Base-by-base conservation (phyloP, 129 eudicot genomes). In the Lonicera japonica region DNA sequence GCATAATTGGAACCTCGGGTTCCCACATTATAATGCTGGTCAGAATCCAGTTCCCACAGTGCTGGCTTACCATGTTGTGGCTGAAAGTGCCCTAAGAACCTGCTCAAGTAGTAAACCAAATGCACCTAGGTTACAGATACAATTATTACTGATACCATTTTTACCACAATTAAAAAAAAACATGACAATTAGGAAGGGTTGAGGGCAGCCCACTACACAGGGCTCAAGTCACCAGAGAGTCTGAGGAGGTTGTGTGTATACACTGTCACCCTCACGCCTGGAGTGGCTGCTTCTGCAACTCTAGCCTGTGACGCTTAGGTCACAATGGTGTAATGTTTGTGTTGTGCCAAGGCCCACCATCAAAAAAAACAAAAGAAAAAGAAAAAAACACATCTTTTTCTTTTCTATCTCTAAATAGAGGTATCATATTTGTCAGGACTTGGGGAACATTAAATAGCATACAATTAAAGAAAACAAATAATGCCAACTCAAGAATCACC, bases 1-100 rank as follows among this genome's bases (percentile, higher is more conserved):
- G 79, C 76, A 48, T 80, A 76, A 24, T 69, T 77, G 41, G 86
- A 72, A 56, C 77, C 77, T 51, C 79, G 95, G 66, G 70, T 73
- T 24, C 95, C 92, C 57, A 80, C 80, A 57, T 72, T 73, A 63
- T 76, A 86, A 74, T 94, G 96, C 68, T 88, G 96, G 76, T 88
- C 99, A 58, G 99, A 88, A 73, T 94, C 89, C 64, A 88, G 79
- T 60, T 94, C 99, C 99, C 96, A 94, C n/a, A 94, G 80, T 48
- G 96, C 87, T 19, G 99, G 89, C 73, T 80, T 85, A 61, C 92
- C 96, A 20, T 68, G 79, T 56, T 82, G 92, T 59, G 99, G 99
- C 74, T 83, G 96, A 75, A 85, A 88, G 64, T 94, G 89, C 19
- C 99, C 99, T 79, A 94, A 72, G 78, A 94, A 94, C 80, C 99